Percentiles rank a stretch among this genome's conserved stretches.
Conservation (phyloP, 371 early-diverging fungal genomes). For the Umbelopsis sp. region DNA sequence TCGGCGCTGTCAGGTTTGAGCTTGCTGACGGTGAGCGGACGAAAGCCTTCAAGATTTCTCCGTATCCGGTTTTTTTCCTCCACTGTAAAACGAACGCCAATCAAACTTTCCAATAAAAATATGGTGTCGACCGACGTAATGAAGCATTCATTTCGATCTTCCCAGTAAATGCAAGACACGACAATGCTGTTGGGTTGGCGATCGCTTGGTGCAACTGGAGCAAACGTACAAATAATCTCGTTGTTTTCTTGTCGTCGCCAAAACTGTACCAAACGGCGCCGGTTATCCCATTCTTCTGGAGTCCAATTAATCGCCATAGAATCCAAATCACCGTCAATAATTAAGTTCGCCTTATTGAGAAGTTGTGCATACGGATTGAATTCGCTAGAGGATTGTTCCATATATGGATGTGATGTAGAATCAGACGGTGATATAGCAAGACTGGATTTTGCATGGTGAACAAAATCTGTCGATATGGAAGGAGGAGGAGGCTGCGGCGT, state of each 20-base stretch:
- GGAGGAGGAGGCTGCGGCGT: background rate
- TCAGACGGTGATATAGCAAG: background rate
- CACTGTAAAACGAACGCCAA: constrained; percentile 72
- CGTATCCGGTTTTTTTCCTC: constrained; percentile 87
- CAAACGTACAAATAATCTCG: constrained; percentile 67
- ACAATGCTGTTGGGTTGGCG: constrained; percentile 58
- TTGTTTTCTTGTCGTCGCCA: constrained; percentile 65
- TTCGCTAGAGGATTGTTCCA: constrained; percentile 22
- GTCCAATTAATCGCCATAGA: constrained; percentile 66
- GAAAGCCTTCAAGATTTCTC: constrained; percentile 82
- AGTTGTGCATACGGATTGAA: constrained; percentile 59
- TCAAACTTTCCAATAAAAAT: constrained; percentile 69
- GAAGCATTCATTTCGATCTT: constrained; percentile 70
- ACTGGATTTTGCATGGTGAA: background rate
- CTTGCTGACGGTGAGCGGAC: constrained; percentile 78
- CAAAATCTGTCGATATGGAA: background rate
- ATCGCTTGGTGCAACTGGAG: constrained; percentile 56
- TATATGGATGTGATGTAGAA: background rate
- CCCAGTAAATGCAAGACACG: constrained; percentile 84
- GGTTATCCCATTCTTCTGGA: constrained; percentile 62
- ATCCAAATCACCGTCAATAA: constrained; percentile 64
- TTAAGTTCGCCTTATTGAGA: constrained; percentile 72
- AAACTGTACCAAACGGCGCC: constrained; percentile 78
- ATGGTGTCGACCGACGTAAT: constrained; percentile 84
- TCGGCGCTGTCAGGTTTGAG: constrained; percentile 67